Evolutionary conservation across 768 basidiomycete genomes (phyloP).

Genomic region (Lactifluus rugatus): DNA sequence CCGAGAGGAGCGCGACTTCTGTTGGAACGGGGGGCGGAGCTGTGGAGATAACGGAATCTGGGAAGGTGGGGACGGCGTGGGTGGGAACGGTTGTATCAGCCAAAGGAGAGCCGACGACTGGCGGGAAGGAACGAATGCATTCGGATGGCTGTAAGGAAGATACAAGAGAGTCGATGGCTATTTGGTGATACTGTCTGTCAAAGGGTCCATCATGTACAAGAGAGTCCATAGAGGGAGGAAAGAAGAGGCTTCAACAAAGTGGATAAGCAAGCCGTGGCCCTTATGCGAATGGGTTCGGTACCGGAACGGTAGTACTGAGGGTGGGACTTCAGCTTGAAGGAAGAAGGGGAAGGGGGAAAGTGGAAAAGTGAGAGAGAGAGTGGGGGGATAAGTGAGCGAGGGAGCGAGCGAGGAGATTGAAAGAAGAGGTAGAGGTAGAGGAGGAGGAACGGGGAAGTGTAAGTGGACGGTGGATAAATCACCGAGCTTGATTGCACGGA

Average conservation of each 20-base stretch:
- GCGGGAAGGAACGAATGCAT: conserved; percentile 13
- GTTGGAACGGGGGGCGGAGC: conserved; percentile 19
- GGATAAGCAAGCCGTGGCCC: background rate
- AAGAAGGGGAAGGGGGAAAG: background rate
- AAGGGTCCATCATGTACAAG: conserved; percentile 5
- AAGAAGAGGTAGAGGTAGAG: background rate
- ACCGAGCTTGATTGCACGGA: background rate
- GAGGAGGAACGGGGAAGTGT: conserved; percentile 4
- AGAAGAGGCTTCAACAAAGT: background rate
- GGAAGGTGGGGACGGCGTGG: conserved; percentile 21
- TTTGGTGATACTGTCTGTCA: conserved; percentile 13
- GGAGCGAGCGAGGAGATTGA: background rate
- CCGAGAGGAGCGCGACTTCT: conserved; percentile 17
- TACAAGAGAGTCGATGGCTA: background rate
- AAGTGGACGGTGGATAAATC: conserved; percentile 16
- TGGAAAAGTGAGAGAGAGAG: background rate
- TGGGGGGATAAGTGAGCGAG: background rate
- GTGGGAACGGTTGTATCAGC: conserved; percentile 20
- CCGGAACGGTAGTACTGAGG: conserved; percentile 8
- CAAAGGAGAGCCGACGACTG: conserved; percentile 16
- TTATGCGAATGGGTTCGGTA: conserved; percentile 10
- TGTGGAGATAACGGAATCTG: conserved; percentile 21
- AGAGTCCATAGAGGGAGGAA: conserved; percentile 8
- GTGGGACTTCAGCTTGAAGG: conserved; percentile 14
- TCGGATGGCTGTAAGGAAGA: conserved; percentile 6